Conservation (phyloP, 78 protist genomes). For the Guillardia theta region DNA sequence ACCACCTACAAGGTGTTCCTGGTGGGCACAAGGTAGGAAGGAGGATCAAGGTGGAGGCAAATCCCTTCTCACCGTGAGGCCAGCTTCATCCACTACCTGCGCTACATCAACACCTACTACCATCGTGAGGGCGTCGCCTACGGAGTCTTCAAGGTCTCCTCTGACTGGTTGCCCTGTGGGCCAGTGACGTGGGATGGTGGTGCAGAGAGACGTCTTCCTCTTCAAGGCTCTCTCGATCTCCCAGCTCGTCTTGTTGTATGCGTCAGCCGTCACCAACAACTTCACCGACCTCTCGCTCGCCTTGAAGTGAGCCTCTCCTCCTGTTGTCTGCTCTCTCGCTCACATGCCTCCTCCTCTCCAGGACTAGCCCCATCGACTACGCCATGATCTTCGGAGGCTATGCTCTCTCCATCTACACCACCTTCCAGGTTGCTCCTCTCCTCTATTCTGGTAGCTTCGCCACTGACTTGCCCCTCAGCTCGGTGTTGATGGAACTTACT, state of each 20-base stretch:
- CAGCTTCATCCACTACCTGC: conserved; percentile 44
- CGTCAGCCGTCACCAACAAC: not conserved
- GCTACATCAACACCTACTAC: not conserved
- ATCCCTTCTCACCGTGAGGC: too few relatives aligned
- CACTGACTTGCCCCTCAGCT: not conserved
- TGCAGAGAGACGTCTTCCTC: not conserved
- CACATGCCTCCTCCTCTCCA: not conserved
- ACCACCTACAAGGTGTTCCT: not conserved
- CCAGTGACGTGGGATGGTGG: too few relatives aligned
- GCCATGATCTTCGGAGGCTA: conserved; percentile 33
- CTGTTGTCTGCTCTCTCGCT: not conserved
- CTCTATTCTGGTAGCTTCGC: not conserved
- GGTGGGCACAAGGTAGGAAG: not conserved
- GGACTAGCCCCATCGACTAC: not conserved
- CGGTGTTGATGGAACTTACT: conserved; percentile 54
- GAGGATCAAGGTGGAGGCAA: too few relatives aligned
- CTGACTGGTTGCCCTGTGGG: too few relatives aligned
- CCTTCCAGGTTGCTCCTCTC: not conserved
- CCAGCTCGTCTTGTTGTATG: conserved; percentile 1
- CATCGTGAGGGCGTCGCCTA: conserved; percentile 4
- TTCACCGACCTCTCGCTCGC: not conserved
- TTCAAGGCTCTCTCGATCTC: conserved; percentile 1
- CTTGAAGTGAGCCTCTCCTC: not conserved
- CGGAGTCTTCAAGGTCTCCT: not conserved
- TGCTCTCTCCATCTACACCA: conserved; percentile 2